These are phyloP conservation scores for Avena atlantica DNA, from an alignment of 176 grass and related monocot species.

Conservation along the genomic window DNA sequence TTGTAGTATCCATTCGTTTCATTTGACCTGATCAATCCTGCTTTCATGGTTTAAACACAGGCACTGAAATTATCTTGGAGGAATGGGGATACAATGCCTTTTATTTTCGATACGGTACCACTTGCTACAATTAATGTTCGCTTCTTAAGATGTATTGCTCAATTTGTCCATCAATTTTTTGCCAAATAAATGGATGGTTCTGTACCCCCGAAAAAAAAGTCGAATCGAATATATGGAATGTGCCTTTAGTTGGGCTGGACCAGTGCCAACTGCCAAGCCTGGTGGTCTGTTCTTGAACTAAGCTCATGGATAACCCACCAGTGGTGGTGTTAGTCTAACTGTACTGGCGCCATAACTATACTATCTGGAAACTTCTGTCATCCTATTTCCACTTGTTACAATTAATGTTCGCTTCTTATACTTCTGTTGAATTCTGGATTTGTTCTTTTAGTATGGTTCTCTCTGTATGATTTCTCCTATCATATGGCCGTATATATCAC, in stretches of 20 bases:
- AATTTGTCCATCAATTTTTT: background rate
- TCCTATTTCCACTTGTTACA: no score
- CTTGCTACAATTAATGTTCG: slow-evolving; percentile 15
- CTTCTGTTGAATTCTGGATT: slow-evolving; percentile 15
- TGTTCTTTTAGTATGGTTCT: slow-evolving; percentile 18
- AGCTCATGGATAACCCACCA: background rate
- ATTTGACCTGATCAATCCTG: slow-evolving; percentile 6
- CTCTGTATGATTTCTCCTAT: background rate
- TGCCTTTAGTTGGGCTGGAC: background rate
- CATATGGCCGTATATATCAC: slow-evolving; percentile 14
- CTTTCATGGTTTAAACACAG: slow-evolving; percentile 47
- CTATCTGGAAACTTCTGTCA: background rate
- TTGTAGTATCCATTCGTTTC: background rate
- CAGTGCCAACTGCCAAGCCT: slow-evolving; percentile 7
- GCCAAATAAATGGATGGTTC: background rate
- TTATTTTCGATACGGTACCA: slow-evolving; percentile 94
- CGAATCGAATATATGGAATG: background rate
- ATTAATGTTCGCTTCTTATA: no score
- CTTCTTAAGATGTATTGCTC: background rate
- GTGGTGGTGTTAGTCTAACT: background rate
- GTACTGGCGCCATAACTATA: background rate
- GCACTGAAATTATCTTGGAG: slow-evolving; percentile 81
- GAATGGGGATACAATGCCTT: slow-evolving; percentile 85
- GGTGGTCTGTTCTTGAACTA: background rate
- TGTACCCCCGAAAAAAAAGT: background rate